Conservation (phyloP, 768 basidiomycete genomes). For the Boletus vermiculosoides region DNA sequence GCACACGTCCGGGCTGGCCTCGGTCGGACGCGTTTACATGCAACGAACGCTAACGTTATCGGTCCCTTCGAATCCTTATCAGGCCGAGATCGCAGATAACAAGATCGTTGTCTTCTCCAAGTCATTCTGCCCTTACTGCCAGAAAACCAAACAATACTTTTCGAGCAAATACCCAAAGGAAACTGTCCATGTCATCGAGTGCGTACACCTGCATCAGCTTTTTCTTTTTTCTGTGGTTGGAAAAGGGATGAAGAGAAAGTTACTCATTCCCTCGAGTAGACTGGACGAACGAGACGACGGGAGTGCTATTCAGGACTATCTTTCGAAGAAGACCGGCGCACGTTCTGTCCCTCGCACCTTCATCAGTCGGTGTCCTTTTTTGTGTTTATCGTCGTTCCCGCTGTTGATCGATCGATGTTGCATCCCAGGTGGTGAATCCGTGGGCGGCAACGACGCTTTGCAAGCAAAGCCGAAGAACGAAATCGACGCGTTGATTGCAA, state of each 20-base stretch:
- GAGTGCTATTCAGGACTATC: slow-evolving; percentile 61
- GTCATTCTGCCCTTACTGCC: slow-evolving; percentile 53
- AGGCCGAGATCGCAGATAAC: slow-evolving; percentile 49
- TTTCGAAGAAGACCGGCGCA: slow-evolving; percentile 61
- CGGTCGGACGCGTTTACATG: neutral
- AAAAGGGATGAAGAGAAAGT: neutral
- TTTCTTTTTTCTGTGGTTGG: neutral
- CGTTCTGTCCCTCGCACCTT: slow-evolving; percentile 77
- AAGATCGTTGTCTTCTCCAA: slow-evolving; percentile 63
- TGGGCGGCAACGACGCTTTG: slow-evolving; percentile 25
- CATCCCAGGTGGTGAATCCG: slow-evolving; percentile 15
- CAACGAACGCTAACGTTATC: slow-evolving; percentile 29
- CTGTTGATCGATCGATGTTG: neutral
- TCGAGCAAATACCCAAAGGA: slow-evolving; percentile 38
- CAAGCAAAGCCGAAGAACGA: neutral
- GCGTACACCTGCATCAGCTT: slow-evolving; percentile 13
- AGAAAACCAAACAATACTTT: slow-evolving; percentile 48
- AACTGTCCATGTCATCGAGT: slow-evolving; percentile 48
- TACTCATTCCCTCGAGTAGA: slow-evolving; percentile 24
- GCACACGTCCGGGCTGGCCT: neutral
- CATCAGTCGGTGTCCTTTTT: slow-evolving; percentile 48
- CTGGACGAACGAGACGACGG: slow-evolving; percentile 62
- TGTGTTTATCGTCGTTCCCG: neutral
- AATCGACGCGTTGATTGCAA: slow-evolving; percentile 14
- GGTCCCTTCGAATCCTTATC: slow-evolving; percentile 33